A percentile compares a stretch with the other conserved stretches of the same genome.
Evolutionary conservation across 345 rosid genomes (phyloP).

Genomic region (Carallia pectinifolia): DNA sequence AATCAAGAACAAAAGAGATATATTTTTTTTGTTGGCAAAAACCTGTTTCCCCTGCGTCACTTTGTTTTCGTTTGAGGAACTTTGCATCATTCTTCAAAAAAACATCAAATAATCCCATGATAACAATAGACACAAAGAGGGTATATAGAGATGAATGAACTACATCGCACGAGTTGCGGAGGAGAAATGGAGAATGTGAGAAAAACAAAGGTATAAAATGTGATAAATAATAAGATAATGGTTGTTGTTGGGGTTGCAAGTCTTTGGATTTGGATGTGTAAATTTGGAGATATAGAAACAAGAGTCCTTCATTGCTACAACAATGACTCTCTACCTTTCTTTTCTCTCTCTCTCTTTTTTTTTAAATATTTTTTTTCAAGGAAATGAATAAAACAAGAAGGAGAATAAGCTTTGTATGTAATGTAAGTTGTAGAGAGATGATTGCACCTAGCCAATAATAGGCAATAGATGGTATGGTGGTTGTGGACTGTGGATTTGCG

Average conservation of each 20-base stretch:
- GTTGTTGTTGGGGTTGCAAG: background rate
- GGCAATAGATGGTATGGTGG: background rate
- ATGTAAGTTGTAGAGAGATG: too few relatives aligned
- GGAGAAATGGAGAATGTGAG: background rate
- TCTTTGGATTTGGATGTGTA: background rate
- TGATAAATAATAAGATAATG: background rate
- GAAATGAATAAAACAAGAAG: too few relatives aligned
- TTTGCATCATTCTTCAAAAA: conserved; percentile 43
- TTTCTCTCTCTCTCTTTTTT: too few relatives aligned
- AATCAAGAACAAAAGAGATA: conserved; percentile 6
- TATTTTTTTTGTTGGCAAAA: background rate
- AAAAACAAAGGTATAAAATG: background rate
- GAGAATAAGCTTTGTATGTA: too few relatives aligned
- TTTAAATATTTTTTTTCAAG: too few relatives aligned
- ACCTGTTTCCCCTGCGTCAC: conserved; percentile 98
- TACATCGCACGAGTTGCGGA: too few relatives aligned
- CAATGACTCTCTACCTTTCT: too few relatives aligned
- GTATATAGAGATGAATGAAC: too few relatives aligned
- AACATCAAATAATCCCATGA: conserved; percentile 36
- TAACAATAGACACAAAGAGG: background rate
- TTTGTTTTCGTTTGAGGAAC: conserved; percentile 85
- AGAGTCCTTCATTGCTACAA: conserved; percentile 4
- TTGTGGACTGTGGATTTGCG: conserved; percentile 4
- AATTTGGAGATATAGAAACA: background rate
- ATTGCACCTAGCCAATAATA: too few relatives aligned